A percentile compares a stretch with the other conserved stretches of the same genome.
phyloP scores from a whole-genome alignment of 805 yeast species.

The Candida chauliodis region DNA sequence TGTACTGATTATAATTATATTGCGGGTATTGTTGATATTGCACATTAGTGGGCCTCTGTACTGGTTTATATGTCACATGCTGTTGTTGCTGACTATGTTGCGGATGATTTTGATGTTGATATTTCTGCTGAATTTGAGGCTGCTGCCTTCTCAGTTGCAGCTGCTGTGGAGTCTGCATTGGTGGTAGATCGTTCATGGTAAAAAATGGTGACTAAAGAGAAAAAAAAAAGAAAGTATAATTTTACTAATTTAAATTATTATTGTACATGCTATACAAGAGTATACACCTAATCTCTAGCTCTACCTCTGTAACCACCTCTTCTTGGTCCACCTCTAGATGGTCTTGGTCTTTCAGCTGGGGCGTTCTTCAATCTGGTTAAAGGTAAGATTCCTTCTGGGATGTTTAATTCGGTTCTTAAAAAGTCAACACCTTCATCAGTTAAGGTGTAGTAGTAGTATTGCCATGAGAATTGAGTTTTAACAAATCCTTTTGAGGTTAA shows the following conservation, averaged over 20 bases:
- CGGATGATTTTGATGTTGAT: slow-evolving; percentile 10
- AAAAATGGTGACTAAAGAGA: not conserved
- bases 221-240: slow-evolving; percentile 3
- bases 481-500: slow-evolving; percentile 98
- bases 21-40: slow-evolving; percentile 12
- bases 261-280: slow-evolving; percentile 4
- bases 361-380: slow-evolving; percentile 94
- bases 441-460: slow-evolving; percentile 99
- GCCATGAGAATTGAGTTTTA: slow-evolving; percentile 99
- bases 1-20: no score
- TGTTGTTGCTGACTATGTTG: slow-evolving; percentile 12
- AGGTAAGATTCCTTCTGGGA: slow-evolving; percentile 98
- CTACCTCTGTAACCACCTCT: slow-evolving; percentile 55
- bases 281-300: slow-evolving; percentile 42
- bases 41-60: slow-evolving; percentile 14
- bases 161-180: slow-evolving; percentile 45
- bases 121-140: slow-evolving; percentile 11
- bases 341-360: slow-evolving; percentile 74
- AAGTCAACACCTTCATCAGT: slow-evolving; percentile 99
- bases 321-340: slow-evolving; percentile 37
- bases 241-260: not conserved
- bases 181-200: slow-evolving; percentile 36
- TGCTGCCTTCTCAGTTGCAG: slow-evolving; percentile 29
- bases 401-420: slow-evolving; percentile 96
- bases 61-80: slow-evolving; percentile 12